These are phyloP conservation scores for Picochlorum sp. DNA, from an alignment of 139 green algal species.

Conservation along the genomic window DNA sequence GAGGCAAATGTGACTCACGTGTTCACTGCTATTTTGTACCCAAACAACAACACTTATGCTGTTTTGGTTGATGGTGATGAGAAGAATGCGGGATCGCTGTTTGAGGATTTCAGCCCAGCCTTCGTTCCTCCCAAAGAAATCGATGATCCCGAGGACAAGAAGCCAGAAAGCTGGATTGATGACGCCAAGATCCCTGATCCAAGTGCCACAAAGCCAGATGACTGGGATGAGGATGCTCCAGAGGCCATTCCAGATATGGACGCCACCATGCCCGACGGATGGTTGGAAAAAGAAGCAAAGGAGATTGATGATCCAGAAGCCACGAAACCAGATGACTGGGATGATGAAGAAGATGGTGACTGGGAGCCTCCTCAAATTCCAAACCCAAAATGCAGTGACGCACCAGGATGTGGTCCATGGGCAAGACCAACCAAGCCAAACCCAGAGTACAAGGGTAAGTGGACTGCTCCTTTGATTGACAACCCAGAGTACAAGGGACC, in stretches of 20 bases:
- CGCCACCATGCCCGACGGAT: conserved; percentile 75
- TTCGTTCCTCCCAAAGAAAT: conserved; percentile 73
- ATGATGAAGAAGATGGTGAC: conserved; percentile 86
- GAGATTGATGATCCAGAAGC: conserved; percentile 66
- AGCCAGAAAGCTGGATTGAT: conserved; percentile 77
- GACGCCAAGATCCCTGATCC: conserved; percentile 67
- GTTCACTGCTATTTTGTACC: conserved; percentile 65
- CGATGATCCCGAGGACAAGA: conserved; percentile 67
- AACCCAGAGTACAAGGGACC: conserved; percentile 89
- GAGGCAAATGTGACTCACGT: conserved; percentile 50
- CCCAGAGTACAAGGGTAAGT: conserved; percentile 85
- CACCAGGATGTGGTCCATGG: conserved; percentile 79
- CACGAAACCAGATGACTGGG: conserved; percentile 82
- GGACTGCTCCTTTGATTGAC: conserved; percentile 63
- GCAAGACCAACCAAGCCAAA: conserved; percentile 70
- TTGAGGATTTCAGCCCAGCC: conserved; percentile 64
- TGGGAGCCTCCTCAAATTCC: conserved; percentile 70
- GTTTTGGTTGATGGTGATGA: conserved; percentile 70
- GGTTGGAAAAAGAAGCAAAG: conserved; percentile 79
- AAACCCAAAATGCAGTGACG: conserved; percentile 71
- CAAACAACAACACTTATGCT: conserved; percentile 57
- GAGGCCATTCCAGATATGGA: conserved; percentile 59
- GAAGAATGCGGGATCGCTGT: conserved; percentile 42
- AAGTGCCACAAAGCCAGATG: conserved; percentile 64
- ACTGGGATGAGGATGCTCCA: conserved; percentile 81